Base-by-base conservation (phyloP, 2,329 filamentous ascomycete genomes). In the Ceratocystis destructans region DNA sequence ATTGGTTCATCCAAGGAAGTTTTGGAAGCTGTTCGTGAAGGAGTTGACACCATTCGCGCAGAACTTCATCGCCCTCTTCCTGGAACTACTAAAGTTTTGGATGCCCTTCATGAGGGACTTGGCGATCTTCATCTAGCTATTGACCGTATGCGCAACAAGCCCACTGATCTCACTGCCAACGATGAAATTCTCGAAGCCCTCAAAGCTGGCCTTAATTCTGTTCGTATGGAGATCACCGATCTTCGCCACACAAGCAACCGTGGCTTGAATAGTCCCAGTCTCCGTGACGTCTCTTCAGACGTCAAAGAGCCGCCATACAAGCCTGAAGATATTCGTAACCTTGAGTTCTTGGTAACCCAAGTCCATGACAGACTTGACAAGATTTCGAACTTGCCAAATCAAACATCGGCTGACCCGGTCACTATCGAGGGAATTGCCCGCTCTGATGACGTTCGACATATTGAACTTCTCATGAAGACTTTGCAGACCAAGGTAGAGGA, bases 141-240 rank as follows among this genome's bases (percentile, higher is more conserved):
- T 67, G 91, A 96, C 67, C 82, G 80, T 72, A 81, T 94, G 17
- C 80, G 85, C 25, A 86, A 93, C 73, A 94, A 90, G 76, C 89
- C 91, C 4, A 79, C 84, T 0, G 91, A 96, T 71, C 82, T 93
- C 75, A 92, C 88, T 0, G 86, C 90, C 67, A 93, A 89, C 68
- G 89, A 96, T 70, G 91, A 96, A 75, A 92, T 96, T 64, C 80
- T 96, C 0, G 89, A 96, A 68, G 90, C 89, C 0, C 80, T 97
- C 66, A 95, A 88, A 73, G 82, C 86, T n/a, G 92, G 91, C 0
- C 79, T 97, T 7, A 85, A 88, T 55, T 82, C 82, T 48, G 81
- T 97, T 17, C 86, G 86, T 64, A 81, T 83, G 1, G 92, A 96
- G 62, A 89, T 96, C 69, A 88, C 91, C 66, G 80, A 81, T 22